Percentiles rank a stretch among this genome's conserved stretches.
Conservation (phyloP, 1,139 yeast species). For the Suhomyces wounanorum region DNA sequence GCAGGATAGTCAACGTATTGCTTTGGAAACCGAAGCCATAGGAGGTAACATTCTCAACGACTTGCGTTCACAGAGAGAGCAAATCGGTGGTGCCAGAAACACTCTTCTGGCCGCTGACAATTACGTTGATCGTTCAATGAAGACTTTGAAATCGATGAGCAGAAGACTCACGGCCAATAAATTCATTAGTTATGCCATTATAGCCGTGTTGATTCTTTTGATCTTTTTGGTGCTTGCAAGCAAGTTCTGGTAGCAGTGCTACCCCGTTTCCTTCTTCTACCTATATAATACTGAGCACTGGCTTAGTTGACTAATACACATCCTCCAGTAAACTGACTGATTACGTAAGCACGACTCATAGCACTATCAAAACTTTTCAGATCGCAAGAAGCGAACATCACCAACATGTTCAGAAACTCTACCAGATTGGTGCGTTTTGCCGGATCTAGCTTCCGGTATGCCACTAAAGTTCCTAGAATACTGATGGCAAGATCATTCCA, state of each 20-base stretch:
- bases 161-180: conserved; percentile 94
- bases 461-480: neutral
- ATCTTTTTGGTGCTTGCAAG: conserved; percentile 85
- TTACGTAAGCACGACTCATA: conserved; percentile 6
- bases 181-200: conserved; percentile 91
- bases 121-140: conserved; percentile 85
- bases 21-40: conserved; percentile 86
- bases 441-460: neutral
- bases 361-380: conserved; percentile 3
- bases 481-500: conserved; percentile 21
- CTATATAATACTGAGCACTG: neutral
- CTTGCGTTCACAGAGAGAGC: conserved; percentile 91
- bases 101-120: conserved; percentile 89
- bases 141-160: conserved; percentile 89
- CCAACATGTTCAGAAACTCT: conserved; percentile 11
- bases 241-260: conserved; percentile 61
- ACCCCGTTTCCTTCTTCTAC: neutral
- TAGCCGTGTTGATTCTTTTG: conserved; percentile 80
- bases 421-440: conserved; percentile 7
- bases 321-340: neutral
- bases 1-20: conserved; percentile 85
- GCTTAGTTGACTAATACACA: neutral
- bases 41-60: conserved; percentile 92
- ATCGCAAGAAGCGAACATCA: neutral
- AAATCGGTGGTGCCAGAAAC: conserved; percentile 78